Evolutionary conservation across 2,329 filamentous ascomycete genomes (phyloP), one percentile per base, ranked within the genome.

Genomic region (Phoma sp.): DNA sequence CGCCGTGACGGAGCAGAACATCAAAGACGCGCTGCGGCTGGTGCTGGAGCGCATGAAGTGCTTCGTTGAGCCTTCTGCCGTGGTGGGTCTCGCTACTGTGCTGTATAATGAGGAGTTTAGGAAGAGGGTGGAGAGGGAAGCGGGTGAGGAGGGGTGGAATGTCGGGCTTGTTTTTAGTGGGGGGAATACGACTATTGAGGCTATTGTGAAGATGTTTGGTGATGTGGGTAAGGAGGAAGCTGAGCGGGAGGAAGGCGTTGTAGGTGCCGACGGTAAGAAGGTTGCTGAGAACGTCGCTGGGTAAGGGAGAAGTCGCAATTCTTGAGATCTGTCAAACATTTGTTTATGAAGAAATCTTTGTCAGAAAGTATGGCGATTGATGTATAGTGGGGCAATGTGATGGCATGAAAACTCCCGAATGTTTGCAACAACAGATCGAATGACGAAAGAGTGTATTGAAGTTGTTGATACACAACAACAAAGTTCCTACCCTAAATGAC

Each of bases 1-100:
- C 76, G 84, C 84, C 51, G 94, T 96, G 1, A 86, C 82, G 1
- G 94, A 98, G 75, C 87, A 88, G 50, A 86, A 96, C 80, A 97
- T 98, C 73, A 83, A 84, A 68, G 82, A 80, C 21, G 89, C 93
- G 12, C 83, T 96, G 84, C 78, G 84, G 58, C 76, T 98, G 58
- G 88, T 96, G 31, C 78, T 93, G 59, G 94, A 98, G 83, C 80
- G 93, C 54, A 86, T 95, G 82, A 97, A 98, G 84, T 78, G 96
- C 41, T 86, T 97, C 21, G 87, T 97, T 12, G 94, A 98, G 81
- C 94, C 94, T 21, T 93, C 89, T 75, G 86, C 90, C 0, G 92
- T 88, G 2, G 93, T 97, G n/a, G 85, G 87, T 1, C 74, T 98
- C 56, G 95, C 94, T 0, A 90, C 91, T 7, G 88, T 87, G 47